These are phyloP conservation scores for Monilinia fructicola DNA, from an alignment of 2,329 filamentous ascomycete genomes.

Conservation along the genomic window DNA sequence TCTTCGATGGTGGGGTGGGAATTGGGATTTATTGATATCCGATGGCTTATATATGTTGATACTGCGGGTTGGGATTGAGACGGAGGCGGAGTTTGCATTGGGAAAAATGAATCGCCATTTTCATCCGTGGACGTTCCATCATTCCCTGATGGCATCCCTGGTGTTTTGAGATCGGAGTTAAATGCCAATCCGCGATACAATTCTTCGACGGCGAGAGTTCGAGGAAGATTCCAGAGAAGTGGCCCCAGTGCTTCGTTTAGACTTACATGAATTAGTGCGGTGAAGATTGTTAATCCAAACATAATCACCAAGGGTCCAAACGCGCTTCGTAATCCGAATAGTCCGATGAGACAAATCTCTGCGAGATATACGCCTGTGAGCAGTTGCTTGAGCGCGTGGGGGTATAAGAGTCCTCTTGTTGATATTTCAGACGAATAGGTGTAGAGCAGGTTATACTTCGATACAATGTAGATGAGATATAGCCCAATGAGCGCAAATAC, in stretches of 20 bases:
- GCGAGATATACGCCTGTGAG: conserved; percentile 63
- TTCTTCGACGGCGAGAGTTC: conserved; percentile 37
- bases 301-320: conserved; percentile 57
- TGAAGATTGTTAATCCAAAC: conserved; percentile 56
- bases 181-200: conserved; percentile 28
- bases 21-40: background rate
- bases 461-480: conserved; percentile 63
- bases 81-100: background rate
- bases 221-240: conserved; percentile 38
- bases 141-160: conserved; percentile 29
- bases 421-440: conserved; percentile 61
- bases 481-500: conserved; percentile 63
- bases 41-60: conserved; percentile 10
- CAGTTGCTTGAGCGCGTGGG: conserved; percentile 61
- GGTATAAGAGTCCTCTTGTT: conserved; percentile 64
- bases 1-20: background rate
- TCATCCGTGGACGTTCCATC: conserved; percentile 33
- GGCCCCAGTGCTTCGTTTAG: conserved; percentile 37
- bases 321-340: conserved; percentile 57
- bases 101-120: conserved; percentile 1
- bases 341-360: conserved; percentile 61
- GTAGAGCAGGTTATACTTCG: conserved; percentile 65
- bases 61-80: background rate
- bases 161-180: conserved; percentile 37
- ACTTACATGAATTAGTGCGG: conserved; percentile 53